phyloP scores from a whole-genome alignment of 257 asterid species.

The Solanum chiquidenum region DNA sequence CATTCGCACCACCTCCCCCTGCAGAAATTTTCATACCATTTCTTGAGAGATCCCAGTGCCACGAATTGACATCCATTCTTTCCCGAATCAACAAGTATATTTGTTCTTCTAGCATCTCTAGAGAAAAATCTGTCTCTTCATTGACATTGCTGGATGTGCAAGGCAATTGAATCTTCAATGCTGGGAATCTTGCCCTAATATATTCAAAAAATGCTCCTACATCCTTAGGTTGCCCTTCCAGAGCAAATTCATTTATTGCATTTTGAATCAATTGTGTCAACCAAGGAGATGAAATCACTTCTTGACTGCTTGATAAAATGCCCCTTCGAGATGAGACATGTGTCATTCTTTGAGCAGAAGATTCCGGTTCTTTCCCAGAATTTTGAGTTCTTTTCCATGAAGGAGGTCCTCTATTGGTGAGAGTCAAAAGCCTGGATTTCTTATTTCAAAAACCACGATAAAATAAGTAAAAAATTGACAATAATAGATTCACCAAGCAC shows the following conservation, averaged over 20 bases:
- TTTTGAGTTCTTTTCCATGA: conserved; percentile 60
- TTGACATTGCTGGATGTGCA: conserved; percentile 14
- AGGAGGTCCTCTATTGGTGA: conserved; percentile 57
- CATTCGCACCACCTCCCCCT: conserved; percentile 17
- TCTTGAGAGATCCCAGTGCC: conserved; percentile 11
- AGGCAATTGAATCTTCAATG: conserved; percentile 40
- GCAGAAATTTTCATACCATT: conserved; percentile 17
- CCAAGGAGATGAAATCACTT: conserved; percentile 29
- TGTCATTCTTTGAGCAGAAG: conserved; percentile 12
- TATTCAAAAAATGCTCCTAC: conserved; percentile 50
- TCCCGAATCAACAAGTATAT: conserved; percentile 42
- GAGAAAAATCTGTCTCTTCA: conserved; percentile 28
- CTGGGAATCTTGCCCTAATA: conserved; percentile 49
- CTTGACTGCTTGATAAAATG: conserved; percentile 19
- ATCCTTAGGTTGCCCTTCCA: conserved; percentile 51
- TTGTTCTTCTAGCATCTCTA: conserved; percentile 56
- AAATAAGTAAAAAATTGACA: conserved; percentile 2
- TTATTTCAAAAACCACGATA: conserved; percentile 28
- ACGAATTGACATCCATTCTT: conserved; percentile 20
- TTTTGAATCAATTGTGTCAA: conserved; percentile 46
- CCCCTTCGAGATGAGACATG: conserved; percentile 19
- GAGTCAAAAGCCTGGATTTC: conserved; percentile 90
- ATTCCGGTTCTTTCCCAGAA: conserved; percentile 44
- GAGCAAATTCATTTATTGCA: conserved; percentile 61
- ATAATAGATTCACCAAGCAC: neutral